phyloP scores from a whole-genome alignment of 129 eudicot species.

The Lonicera japonica region DNA sequence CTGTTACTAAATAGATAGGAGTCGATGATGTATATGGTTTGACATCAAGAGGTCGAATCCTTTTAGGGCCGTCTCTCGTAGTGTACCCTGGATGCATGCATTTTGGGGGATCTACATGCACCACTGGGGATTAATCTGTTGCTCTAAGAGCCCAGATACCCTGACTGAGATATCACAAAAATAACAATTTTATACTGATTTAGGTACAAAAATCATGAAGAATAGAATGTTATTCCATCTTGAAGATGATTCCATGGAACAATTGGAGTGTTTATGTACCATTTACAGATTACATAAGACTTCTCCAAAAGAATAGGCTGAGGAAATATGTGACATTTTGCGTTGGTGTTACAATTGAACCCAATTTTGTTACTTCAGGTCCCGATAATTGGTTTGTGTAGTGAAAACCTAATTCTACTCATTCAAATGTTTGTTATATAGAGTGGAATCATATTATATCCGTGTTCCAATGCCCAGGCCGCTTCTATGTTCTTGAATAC shows the following conservation, averaged over 20 bases:
- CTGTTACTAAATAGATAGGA: no score
- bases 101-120: no score
- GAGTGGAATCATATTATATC: no score
- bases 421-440: no score
- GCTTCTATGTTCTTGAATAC: not conserved
- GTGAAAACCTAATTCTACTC: not conserved
- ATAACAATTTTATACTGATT: not conserved
- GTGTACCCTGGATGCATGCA: no score
- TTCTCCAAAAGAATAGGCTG: not conserved
- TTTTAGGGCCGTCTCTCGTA: no score
- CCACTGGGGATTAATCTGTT: no score
- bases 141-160: no score
- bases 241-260: slow-evolving; percentile 6
- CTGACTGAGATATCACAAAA: no score
- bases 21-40: no score
- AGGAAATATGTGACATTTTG: not conserved
- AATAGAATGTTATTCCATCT: slow-evolving; percentile 6
- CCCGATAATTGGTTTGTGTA: not conserved
- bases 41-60: no score
- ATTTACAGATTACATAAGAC: not conserved
- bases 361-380: no score
- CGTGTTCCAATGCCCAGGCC: not conserved
- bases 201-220: not conserved
- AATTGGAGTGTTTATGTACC: not conserved
- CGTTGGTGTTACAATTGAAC: not conserved